Evolutionary conservation across 1,284 basidiomycete species (phyloP).

Genomic region (Hypsizygus ulmarius): DNA sequence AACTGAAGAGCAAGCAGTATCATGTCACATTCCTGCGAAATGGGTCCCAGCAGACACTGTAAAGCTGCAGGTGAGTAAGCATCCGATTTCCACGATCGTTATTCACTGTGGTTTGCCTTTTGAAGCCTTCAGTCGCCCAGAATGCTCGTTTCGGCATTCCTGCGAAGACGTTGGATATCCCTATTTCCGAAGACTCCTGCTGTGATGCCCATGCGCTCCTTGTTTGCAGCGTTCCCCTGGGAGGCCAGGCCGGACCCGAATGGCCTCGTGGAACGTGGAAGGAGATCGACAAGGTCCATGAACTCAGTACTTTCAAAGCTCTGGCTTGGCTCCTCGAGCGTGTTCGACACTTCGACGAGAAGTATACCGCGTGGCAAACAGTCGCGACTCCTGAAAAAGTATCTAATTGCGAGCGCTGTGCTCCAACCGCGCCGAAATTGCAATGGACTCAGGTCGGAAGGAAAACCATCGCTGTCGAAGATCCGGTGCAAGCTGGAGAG

Average conservation of each 20-base stretch:
- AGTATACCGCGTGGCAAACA: constrained; percentile 60
- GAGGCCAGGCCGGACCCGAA: constrained; percentile 65
- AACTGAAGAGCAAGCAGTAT: constrained; percentile 46
- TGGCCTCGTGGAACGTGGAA: constrained; percentile 77
- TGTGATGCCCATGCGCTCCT: constrained; percentile 73
- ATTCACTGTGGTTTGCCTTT: constrained; percentile 8
- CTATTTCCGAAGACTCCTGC: constrained; percentile 61
- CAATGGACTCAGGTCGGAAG: constrained; percentile 67
- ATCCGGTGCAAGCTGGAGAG: constrained; percentile 78
- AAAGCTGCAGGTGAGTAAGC: constrained; percentile 48
- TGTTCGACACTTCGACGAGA: constrained; percentile 69
- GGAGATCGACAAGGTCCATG: constrained; percentile 83
- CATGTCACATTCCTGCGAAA: constrained; percentile 57
- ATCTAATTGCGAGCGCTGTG: constrained; percentile 68
- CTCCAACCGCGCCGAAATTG: constrained; percentile 73
- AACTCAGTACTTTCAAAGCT: constrained; percentile 76
- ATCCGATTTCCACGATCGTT: background rate
- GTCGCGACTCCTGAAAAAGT: constrained; percentile 41
- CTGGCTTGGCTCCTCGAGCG: constrained; percentile 87
- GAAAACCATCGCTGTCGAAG: constrained; percentile 73
- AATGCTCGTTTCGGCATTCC: constrained; percentile 72
- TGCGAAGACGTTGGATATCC: constrained; percentile 48
- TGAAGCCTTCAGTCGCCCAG: constrained; percentile 53
- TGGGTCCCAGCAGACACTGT: constrained; percentile 57
- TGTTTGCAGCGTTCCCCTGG: constrained; percentile 72